These are phyloP conservation scores for Thielaviopsis punctulata DNA, from an alignment of 2,329 filamentous ascomycete species.

Conservation along the genomic window DNA sequence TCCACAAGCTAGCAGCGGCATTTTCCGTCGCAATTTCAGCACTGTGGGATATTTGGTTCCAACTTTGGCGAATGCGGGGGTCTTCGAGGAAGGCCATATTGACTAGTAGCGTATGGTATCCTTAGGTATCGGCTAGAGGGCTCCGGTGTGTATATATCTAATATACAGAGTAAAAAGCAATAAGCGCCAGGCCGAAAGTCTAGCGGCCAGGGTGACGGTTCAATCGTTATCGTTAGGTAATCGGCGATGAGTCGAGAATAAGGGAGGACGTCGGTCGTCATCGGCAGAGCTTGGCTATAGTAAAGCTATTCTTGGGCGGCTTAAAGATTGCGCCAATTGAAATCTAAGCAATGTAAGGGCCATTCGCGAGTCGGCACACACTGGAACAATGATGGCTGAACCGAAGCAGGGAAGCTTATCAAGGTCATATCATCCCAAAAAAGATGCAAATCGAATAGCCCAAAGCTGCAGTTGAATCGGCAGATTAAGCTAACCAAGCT, in stretches of 20 bases:
- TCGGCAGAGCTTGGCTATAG: background rate
- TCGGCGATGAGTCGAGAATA: background rate
- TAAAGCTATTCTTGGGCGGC: background rate
- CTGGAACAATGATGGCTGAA: background rate
- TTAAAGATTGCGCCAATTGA: background rate
- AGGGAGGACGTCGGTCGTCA: background rate
- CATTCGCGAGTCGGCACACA: background rate
- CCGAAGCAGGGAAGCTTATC: background rate
- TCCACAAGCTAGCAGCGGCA: constrained; percentile 81
- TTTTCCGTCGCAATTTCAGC: constrained; percentile 80
- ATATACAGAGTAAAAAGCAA: too few species aligned
- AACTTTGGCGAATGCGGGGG: constrained; percentile 77
- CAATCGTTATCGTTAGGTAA: background rate
- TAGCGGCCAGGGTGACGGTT: background rate
- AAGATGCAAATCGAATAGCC: background rate
- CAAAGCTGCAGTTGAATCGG: background rate
- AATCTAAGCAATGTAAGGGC: background rate
- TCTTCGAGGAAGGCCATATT: constrained; percentile 52
- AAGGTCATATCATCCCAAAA: background rate
- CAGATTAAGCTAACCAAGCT: background rate
- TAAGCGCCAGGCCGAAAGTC: background rate
- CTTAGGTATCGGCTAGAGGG: background rate
- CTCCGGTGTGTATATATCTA: too few species aligned
- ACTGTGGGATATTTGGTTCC: constrained; percentile 84
- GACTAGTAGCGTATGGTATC: constrained; percentile 9